Evolutionary conservation across 1,284 basidiomycete genomes (phyloP), one percentile per base, ranked within the genome.

Genomic region (Ustilago hordei): DNA sequence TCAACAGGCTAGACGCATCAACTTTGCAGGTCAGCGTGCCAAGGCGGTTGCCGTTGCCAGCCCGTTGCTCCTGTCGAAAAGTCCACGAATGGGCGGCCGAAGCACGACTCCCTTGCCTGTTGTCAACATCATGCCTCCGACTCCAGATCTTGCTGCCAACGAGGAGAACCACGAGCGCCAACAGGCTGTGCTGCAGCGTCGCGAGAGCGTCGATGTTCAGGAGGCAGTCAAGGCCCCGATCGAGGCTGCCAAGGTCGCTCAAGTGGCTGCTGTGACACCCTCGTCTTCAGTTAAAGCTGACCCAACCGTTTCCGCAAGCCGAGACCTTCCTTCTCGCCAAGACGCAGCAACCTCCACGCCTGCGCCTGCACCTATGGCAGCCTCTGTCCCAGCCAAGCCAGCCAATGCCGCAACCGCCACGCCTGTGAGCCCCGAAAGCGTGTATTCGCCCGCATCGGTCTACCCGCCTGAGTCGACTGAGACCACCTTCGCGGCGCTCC

Each of bases 111-210:
- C 71, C 34, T 67, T 72, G 52, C 71, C 78, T 12, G 71, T 83
- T 2, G 81, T 83, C 58, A 81, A 79, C 55, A 76, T 83, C 53
- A 83, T 83, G 81, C 81, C 81, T 23, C 81, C 81, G 1, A 83
- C 80, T 11, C 81, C 81, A 1, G 81, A 81, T 38, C 72, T 81
- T n/a, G 68, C 47, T 28, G 59, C 35, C 4, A 69, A 60, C 28
- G 63, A 61, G 9, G 64, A 75, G n/a, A 58, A 64, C 15, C 50
- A 64, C 52, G 61, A 38, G 47, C 64, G 60, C 36, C 57, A 67
- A 38, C 45, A 59, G 35, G 61, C 57, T 17, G 57, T 48, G 53
- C 52, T 60, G 53, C 57, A 64, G 34, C 61, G 52, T 13, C n/a
- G 36, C 13, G 48, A 70, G 47, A 60, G 19, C 38, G 53, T 63